phyloP scores from a whole-genome alignment of 208 protist genomes.

The Crithidia acanthocephali region DNA sequence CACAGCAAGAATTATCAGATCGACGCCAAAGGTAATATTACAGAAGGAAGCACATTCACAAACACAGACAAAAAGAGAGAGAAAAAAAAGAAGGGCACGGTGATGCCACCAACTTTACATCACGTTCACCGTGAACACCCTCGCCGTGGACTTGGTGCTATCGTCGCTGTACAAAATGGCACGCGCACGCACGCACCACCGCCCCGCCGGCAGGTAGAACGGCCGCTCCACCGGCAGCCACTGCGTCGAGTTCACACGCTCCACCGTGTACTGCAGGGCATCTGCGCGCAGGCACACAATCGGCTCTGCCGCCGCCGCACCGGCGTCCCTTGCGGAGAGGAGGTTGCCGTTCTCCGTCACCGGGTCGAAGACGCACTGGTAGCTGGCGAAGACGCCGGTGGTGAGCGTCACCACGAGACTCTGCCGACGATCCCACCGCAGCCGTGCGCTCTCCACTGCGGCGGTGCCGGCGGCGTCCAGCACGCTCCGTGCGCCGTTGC shows the following conservation, averaged over 20 bases:
- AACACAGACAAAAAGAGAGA: slow-evolving; percentile 7
- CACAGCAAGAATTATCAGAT: not conserved
- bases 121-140: slow-evolving; percentile 77
- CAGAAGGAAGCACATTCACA: not conserved
- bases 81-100: not conserved
- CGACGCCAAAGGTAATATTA: not conserved
- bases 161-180: slow-evolving; percentile 36
- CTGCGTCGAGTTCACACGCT: slow-evolving; percentile 54
- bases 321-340: slow-evolving; percentile 10
- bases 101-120: too few relatives aligned
- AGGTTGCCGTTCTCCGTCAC: slow-evolving; percentile 22
- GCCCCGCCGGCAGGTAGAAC: slow-evolving; percentile 70
- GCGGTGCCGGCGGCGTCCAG: slow-evolving; percentile 32
- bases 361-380: slow-evolving; percentile 28
- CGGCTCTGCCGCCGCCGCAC: slow-evolving; percentile 1
- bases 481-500: slow-evolving; percentile 11
- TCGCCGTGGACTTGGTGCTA: slow-evolving; percentile 43
- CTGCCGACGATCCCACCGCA: slow-evolving; percentile 39
- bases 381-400: slow-evolving; percentile 7
- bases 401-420: slow-evolving; percentile 23
- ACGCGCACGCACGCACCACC: slow-evolving; percentile 82
- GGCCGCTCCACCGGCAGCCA: slow-evolving; percentile 55
- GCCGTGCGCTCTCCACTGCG: slow-evolving; percentile 39
- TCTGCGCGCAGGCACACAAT: slow-evolving; percentile 35
- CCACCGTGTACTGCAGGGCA: slow-evolving; percentile 55